Conservation (phyloP, 257 asterid genomes). For the Plantago elongata region DNA sequence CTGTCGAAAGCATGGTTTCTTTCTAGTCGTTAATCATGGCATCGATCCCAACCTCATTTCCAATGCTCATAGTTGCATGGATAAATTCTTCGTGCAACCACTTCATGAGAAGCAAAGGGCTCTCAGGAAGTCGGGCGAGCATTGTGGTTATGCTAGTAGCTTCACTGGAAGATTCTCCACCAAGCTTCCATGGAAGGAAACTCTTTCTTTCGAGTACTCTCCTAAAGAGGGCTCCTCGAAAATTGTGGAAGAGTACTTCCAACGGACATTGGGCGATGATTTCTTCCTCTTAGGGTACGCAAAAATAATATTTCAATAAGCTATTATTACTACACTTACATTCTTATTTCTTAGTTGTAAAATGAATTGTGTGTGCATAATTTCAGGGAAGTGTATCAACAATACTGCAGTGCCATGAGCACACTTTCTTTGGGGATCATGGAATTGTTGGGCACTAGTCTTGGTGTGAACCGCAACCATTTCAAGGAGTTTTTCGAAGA, state of each 20-base stretch:
- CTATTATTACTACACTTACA: not conserved
- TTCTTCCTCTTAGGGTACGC: conserved; percentile 55
- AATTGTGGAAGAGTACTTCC: conserved; percentile 58
- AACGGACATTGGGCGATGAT: conserved; percentile 41
- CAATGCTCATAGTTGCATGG: conserved; percentile 65
- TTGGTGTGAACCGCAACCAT: conserved; percentile 38
- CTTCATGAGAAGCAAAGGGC: conserved; percentile 57
- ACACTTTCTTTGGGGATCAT: conserved; percentile 67
- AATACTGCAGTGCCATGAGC: conserved; percentile 73
- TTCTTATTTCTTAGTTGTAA: too few species aligned
- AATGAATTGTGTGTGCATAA: too few species aligned
- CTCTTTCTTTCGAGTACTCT: conserved; percentile 69
- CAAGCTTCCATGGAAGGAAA: conserved; percentile 95
- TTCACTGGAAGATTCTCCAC: conserved; percentile 82
- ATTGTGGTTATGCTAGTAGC: conserved; percentile 88
- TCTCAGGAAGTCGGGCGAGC: conserved; percentile 65
- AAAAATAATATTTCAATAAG: not conserved
- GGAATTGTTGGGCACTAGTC: conserved; percentile 83
- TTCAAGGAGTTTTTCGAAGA: conserved; percentile 58
- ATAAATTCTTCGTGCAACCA: conserved; percentile 56
- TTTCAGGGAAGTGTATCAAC: conserved; percentile 58
- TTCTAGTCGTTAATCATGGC: conserved; percentile 70
- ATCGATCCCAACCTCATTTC: conserved; percentile 46
- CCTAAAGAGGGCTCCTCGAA: conserved; percentile 27
- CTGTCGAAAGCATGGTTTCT: conserved; percentile 65